A percentile compares a stretch with the other conserved stretches of the same genome.
These are phyloP conservation scores for Talaromyces sp. DNA, from an alignment of 2,329 filamentous ascomycete species.

Conservation along the genomic window DNA sequence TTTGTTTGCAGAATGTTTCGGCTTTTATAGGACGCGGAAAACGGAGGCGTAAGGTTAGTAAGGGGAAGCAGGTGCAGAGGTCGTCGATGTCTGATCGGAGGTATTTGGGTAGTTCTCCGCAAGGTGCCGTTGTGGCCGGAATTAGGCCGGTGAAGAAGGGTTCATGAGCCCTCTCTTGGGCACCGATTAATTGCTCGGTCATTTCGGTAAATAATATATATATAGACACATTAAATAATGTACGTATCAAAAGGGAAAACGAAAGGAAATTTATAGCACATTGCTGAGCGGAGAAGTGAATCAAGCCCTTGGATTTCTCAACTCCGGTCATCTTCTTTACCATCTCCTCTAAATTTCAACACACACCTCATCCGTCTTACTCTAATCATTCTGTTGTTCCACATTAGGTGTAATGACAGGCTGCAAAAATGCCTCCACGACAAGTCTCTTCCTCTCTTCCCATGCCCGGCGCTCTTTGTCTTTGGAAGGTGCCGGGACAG, in stretches of 20 bases:
- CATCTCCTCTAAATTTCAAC: neutral
- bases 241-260: neutral
- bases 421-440: slow-evolving; percentile 69
- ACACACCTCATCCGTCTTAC: neutral
- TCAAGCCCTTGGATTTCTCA: neutral
- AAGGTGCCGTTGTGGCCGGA: neutral
- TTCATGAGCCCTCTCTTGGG: neutral
- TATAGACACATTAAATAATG: slow-evolving; percentile 2
- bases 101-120: neutral
- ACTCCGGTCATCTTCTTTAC: neutral
- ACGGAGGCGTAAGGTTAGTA: slow-evolving; percentile 16
- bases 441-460: slow-evolving; percentile 62
- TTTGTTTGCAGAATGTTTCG: slow-evolving; percentile 21
- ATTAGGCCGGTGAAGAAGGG: neutral
- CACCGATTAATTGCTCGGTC: neutral
- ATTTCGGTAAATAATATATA: neutral
- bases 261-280: neutral
- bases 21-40: slow-evolving; percentile 4
- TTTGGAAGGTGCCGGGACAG: slow-evolving; percentile 36
- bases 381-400: slow-evolving; percentile 18
- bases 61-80: slow-evolving; percentile 25
- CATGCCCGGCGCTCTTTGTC: slow-evolving; percentile 59
- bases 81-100: neutral
- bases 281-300: neutral
- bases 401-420: slow-evolving; percentile 35